Evolutionary conservation across 148 eudicot species (phyloP), one percentile per base, ranked within the genome.

Genomic region (Euryodendron excelsum): DNA sequence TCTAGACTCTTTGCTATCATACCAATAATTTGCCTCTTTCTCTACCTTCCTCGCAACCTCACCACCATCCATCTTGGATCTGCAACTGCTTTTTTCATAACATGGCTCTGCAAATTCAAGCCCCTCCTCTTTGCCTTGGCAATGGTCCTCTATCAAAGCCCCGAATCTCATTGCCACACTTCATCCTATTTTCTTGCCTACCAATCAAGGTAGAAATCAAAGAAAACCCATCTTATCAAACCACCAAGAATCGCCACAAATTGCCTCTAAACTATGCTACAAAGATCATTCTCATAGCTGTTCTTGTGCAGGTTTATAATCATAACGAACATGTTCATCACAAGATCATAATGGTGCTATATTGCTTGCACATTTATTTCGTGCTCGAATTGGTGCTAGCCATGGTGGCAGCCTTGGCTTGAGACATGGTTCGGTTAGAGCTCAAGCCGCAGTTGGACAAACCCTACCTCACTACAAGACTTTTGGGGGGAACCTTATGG

Each of bases 61-160:
- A 66, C 60, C 75, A 59, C 91, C 48, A 17, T 86, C 27, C 80
- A 83, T 76, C 81, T 86, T 67, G 80, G 79, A 27, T 69, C 76
- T 44, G 63, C 69, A 48, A 71, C 84, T 25, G 50, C 72, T 45
- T 88, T 86, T 82, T 82, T 77, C 74, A 77, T 84, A 21, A 14
- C 87, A 28, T 88, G 89, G 91, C 84, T 88, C n/a, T 82, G 84
- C 52, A 86, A 67, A 63, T 88, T 88, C 84, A 88, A 86, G 52
- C 82, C 74, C 77, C 74, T 80, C 63, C 80, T 86, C 28, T 87
- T 80, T 31, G 73, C 90, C 45, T 88, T 52, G 74, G 67, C 21
- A 30, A 52, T 8, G 88, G 86, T 11, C 80, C 80, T 56, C 48
- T 59, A 30, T 30, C 56, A 1, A 14, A 20, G 27, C 78, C 79